phyloP scores from a whole-genome alignment of 2,329 filamentous ascomycete species.

The Trichoderma cornu-damae region DNA sequence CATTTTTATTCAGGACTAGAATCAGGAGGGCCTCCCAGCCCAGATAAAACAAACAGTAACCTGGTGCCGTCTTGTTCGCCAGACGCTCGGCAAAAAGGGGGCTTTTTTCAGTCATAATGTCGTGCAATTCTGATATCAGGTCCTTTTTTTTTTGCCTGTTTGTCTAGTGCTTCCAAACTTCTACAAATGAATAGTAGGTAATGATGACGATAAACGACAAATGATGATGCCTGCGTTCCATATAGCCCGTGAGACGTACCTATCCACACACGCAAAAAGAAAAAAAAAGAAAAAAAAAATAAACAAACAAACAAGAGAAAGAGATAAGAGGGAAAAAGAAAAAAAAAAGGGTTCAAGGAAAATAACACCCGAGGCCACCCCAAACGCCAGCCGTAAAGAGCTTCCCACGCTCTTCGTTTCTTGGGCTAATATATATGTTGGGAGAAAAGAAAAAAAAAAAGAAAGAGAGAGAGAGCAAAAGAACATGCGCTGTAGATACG shows the following conservation, averaged over 20 bases:
- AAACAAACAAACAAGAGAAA: no score
- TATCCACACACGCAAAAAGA: not conserved
- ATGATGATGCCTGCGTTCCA: constrained; percentile 2
- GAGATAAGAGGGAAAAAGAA: no score
- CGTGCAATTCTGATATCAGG: constrained; percentile 17
- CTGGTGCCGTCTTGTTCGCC: not conserved
- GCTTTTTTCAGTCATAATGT: constrained; percentile 10
- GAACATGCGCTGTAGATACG: constrained; percentile 1
- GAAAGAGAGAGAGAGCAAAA: not conserved
- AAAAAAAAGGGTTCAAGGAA: constrained; percentile 2
- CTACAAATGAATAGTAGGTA: constrained; percentile 13
- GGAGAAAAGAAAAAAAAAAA: not conserved
- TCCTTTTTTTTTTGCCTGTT: constrained; percentile 6
- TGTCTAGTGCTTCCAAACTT: constrained; percentile 10
- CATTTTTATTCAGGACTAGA: no score
- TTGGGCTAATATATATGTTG: constrained; percentile 6
- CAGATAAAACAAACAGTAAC: no score
- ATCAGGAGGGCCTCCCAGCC: no score
- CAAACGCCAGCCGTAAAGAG: constrained; percentile 13
- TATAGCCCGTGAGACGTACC: not conserved
- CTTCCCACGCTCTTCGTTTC: constrained; percentile 9
- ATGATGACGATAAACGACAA: constrained; percentile 6
- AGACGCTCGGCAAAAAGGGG: not conserved
- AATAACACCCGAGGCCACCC: constrained; percentile 10
- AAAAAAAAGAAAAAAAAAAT: not conserved